phyloP scores from a whole-genome alignment of 129 eudicot genomes.

The Escallonia rubra region DNA sequence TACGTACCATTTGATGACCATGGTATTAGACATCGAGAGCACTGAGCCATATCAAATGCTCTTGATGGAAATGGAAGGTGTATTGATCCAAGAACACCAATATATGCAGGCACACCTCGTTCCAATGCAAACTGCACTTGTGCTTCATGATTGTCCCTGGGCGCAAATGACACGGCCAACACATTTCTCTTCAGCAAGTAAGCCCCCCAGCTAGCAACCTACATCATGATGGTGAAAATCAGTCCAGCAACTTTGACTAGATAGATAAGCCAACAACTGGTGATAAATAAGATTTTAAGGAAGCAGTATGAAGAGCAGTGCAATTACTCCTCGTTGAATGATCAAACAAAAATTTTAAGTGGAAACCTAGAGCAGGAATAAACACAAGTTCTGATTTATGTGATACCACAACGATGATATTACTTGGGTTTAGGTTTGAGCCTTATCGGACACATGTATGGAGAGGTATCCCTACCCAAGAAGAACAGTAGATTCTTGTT shows the following conservation, averaged over 20 bases:
- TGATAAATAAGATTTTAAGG: neutral
- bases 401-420: too few relatives aligned
- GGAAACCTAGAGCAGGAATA: neutral
- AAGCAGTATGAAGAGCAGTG: too few relatives aligned
- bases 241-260: neutral
- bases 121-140: slow-evolving; percentile 97
- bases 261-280: neutral
- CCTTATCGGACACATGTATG: too few relatives aligned
- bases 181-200: slow-evolving; percentile 86
- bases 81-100: slow-evolving; percentile 88
- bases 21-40: slow-evolving; percentile 86
- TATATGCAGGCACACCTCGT: slow-evolving; percentile 88
- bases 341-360: neutral
- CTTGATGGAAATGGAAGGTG: slow-evolving; percentile 83
- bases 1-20: slow-evolving; percentile 76
- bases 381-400: neutral
- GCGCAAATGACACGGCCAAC: slow-evolving; percentile 89
- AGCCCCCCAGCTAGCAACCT: slow-evolving; percentile 99
- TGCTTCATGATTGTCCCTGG: slow-evolving; percentile 95
- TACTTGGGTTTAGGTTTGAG: too few relatives aligned
- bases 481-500: neutral
- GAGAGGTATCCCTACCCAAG: too few relatives aligned
- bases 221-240: slow-evolving; percentile 10
- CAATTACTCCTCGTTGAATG: neutral
- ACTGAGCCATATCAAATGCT: slow-evolving; percentile 95